Conservation (phyloP, 257 asterid genomes). For the Nicotiana otophora region DNA sequence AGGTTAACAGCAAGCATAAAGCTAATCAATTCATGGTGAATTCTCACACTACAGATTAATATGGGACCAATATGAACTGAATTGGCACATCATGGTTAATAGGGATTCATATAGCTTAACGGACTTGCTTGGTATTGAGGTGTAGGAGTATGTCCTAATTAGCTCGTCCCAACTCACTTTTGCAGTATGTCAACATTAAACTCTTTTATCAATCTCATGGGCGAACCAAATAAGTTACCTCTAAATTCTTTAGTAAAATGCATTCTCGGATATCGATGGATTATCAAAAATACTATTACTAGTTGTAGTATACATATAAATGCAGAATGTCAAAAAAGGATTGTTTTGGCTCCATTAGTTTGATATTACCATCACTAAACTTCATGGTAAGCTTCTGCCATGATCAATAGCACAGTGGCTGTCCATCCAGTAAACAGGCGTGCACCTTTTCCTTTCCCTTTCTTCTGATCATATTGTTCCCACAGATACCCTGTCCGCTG, state of each 20-base stretch:
- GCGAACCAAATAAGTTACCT: not conserved
- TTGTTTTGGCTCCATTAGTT: not conserved
- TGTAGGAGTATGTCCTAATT: not conserved
- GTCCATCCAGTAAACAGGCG: conserved; percentile 91
- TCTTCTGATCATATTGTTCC: conserved; percentile 96
- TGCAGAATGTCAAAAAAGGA: not conserved
- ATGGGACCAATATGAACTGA: not conserved
- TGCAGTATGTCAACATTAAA: not conserved
- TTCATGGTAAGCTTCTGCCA: conserved; percentile 71
- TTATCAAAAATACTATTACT: not conserved
- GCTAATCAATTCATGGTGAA: not conserved
- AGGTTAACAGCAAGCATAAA: not conserved
- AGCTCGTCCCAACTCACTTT: not conserved
- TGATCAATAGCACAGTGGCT: conserved; percentile 72
- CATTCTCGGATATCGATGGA: not conserved
- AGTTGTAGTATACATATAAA: not conserved
- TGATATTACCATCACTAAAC: conserved; percentile 21
- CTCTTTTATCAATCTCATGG: not conserved
- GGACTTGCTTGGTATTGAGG: not conserved
- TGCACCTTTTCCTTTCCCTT: conserved; percentile 91
- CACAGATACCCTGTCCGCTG: conserved; percentile 68
- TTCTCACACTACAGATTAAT: not conserved
- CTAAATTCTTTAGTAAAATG: not conserved
- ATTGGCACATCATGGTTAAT: too few species aligned
- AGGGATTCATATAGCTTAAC: not conserved